Conservation (phyloP, 1,284 basidiomycete species). For the Melampsora americana region DNA sequence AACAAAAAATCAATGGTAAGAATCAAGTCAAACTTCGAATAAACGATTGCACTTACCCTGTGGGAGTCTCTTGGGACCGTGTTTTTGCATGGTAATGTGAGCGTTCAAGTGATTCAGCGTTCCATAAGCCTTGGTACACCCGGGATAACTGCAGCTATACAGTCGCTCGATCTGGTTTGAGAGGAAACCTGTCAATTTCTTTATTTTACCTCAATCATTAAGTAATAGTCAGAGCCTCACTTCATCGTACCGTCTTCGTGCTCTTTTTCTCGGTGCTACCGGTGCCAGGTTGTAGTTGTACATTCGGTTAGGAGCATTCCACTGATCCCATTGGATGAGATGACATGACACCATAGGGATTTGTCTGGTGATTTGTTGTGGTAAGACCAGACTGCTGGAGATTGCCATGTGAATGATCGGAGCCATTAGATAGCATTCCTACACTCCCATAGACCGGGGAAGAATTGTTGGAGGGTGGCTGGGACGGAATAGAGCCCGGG, state of each 20-base stretch:
- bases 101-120: conserved; percentile 88
- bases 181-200: neutral
- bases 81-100: conserved; percentile 88
- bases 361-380: neutral
- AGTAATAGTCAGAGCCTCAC: neutral
- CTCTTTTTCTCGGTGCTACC: conserved; percentile 65
- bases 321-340: neutral
- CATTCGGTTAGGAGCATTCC: conserved; percentile 7
- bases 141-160: conserved; percentile 75
- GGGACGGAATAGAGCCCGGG: neutral
- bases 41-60: conserved; percentile 64
- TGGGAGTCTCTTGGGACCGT: conserved; percentile 76
- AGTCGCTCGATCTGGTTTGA: conserved; percentile 70
- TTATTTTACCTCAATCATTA: too few species aligned
- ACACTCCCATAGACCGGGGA: conserved; percentile 1
- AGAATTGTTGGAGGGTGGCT: neutral
- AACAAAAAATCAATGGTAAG: neutral
- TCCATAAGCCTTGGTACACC: conserved; percentile 68
- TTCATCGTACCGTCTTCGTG: conserved; percentile 76
- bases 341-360: neutral
- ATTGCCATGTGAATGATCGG: neutral
- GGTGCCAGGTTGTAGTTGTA: conserved; percentile 35
- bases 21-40: conserved; percentile 33
- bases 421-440: neutral
- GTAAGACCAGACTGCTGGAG: neutral